A percentile compares a stretch with the other conserved stretches of the same genome.
Conservation (phyloP, 306 rosid genomes). For the Neltuma alba region DNA sequence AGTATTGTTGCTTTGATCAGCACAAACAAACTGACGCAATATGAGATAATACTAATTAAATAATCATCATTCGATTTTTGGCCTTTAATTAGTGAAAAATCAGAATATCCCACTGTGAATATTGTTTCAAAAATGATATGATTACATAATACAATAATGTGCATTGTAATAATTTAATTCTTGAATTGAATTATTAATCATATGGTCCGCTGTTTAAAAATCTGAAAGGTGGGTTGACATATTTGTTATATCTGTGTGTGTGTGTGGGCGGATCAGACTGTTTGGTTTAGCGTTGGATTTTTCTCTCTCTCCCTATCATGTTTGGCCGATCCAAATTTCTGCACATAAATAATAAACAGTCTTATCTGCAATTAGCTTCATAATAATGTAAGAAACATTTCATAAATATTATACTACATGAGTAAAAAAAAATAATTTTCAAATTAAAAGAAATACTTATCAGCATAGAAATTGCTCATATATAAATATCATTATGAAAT, state of each 20-base stretch:
- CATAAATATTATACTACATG: neutral
- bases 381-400: neutral
- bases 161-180: neutral
- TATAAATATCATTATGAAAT: too few relatives aligned
- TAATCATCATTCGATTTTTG: neutral
- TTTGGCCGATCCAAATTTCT: neutral
- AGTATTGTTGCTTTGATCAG: neutral
- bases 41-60: neutral
- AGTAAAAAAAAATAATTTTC: neutral
- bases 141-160: neutral
- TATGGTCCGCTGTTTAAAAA: neutral
- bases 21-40: neutral
- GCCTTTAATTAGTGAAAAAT: neutral
- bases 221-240: neutral
- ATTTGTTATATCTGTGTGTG: neutral
- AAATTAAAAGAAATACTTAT: neutral
- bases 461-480: too few relatives aligned
- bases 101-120: neutral
- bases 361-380: neutral
- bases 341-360: too few relatives aligned
- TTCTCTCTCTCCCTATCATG: too few relatives aligned
- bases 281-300: neutral
- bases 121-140: neutral
- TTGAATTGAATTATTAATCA: neutral
- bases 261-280: too few relatives aligned